phyloP scores from a whole-genome alignment of 768 basidiomycete species.

The Tricholoma matsutake region DNA sequence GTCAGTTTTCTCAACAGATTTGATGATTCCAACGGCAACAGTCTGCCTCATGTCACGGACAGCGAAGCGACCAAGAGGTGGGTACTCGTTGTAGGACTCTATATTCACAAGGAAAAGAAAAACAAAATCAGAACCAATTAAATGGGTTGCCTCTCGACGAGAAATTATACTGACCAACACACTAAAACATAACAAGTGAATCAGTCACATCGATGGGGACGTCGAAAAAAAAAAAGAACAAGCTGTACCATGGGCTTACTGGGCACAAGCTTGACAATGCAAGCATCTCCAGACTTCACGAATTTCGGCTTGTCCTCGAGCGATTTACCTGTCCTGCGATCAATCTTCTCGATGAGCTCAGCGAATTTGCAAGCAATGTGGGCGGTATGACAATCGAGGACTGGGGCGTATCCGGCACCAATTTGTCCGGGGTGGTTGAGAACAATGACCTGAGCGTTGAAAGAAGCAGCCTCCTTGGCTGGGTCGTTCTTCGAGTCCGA shows the following conservation, averaged over 20 bases:
- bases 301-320: slow-evolving; percentile 90
- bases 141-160: too few species aligned
- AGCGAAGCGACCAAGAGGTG: slow-evolving; percentile 98
- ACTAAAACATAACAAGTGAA: slow-evolving; percentile 15
- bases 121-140: background rate
- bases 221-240: background rate
- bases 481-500: slow-evolving; percentile 99
- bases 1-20: slow-evolving; percentile 94
- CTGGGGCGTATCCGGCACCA: slow-evolving; percentile 97
- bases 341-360: slow-evolving; percentile 98
- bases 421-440: slow-evolving; percentile 99
- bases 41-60: slow-evolving; percentile 99
- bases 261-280: slow-evolving; percentile 96
- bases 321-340: slow-evolving; percentile 95
- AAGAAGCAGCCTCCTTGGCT: slow-evolving; percentile 97
- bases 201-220: background rate
- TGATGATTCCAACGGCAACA: slow-evolving; percentile 98
- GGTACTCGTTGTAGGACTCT: slow-evolving; percentile 93
- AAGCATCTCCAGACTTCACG: slow-evolving; percentile 99
- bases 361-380: slow-evolving; percentile 99
- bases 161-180: slow-evolving; percentile 33
- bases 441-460: slow-evolving; percentile 99
- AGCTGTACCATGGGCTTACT: slow-evolving; percentile 82
- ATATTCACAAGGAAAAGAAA: slow-evolving; percentile 20
- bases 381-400: slow-evolving; percentile 99